Evolutionary conservation across 2,329 filamentous ascomycete species (phyloP), one percentile per base, ranked within the genome.

Genomic region (Penicillium expansum): DNA sequence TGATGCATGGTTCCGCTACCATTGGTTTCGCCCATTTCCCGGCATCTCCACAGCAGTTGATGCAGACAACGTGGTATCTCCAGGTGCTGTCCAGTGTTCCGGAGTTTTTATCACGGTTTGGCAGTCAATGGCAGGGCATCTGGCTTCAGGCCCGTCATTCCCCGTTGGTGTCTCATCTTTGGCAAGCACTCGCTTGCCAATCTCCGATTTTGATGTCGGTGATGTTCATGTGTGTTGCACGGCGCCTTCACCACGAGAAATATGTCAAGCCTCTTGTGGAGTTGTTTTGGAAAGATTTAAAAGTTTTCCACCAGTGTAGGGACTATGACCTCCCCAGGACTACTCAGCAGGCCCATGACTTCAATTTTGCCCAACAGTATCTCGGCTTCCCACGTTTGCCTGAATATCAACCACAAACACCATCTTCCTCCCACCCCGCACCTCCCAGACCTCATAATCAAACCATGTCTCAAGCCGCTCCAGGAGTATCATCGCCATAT

Each of bases 101-200:
- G 20, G 56, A 63, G 0, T 83, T 80, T 47, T 72, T 83, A n/a
- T 56, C 66, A 3, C 69, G 74, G 7, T 65, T 88, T 14, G 70
- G 75, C 2, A 60, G 66, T 20, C 71, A 16, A 83, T 80, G 79
- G 27, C 58, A 70, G 71, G 27, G 67, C 53, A 5, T 70, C 73
- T 32, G 63, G 20, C 1, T 4, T 1, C n/a, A 20, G 10, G 5
- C 42, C n/a, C 9, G 5, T 10, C 48, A 44, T 41, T 20, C 48
- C 5, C 54, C 48, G 1, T 29, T 56, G 42, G 48, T 52, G 29
- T 20, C 35, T 14, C 18, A 29, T 14, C 39, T 56, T 20, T 32
- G 13, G 24, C 2, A 11, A 14, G 16, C 10, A 11, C 37, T 56
- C 8, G 20, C 27, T 29, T 22, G 39, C 8, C 41, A 41, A 5